Percentiles rank a stretch among this genome's conserved stretches.
phyloP scores from a whole-genome alignment of 2,329 filamentous ascomycete genomes.

The Nemania bipapillata region DNA sequence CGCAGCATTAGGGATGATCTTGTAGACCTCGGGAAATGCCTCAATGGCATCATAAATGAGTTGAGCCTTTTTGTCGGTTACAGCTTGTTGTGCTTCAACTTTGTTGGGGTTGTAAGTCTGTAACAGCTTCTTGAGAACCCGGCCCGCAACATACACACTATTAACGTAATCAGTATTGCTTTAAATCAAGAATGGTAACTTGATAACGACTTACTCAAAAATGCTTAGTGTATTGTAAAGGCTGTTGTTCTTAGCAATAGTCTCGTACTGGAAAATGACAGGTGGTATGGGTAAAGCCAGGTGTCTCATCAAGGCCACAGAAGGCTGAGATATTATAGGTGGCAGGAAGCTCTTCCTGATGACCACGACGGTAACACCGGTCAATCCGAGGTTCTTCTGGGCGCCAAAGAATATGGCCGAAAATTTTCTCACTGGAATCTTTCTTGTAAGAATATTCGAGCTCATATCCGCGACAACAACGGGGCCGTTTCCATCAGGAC shows the following conservation, averaged over 20 bases:
- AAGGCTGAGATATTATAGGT: constrained; percentile 71
- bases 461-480: constrained; percentile 93
- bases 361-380: constrained; percentile 87
- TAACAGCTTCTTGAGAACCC: constrained; percentile 82
- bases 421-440: constrained; percentile 81
- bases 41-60: constrained; percentile 83
- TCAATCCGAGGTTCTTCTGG: constrained; percentile 90
- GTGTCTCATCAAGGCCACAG: constrained; percentile 74
- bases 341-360: constrained; percentile 83
- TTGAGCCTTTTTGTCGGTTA: constrained; percentile 78
- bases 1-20: constrained; percentile 77
- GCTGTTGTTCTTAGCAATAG: constrained; percentile 89
- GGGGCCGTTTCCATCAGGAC: constrained; percentile 70
- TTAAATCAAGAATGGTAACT: background rate
- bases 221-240: constrained; percentile 96
- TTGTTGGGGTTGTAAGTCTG: constrained; percentile 71
- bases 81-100: constrained; percentile 78
- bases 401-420: constrained; percentile 90
- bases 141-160: constrained; percentile 87
- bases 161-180: background rate
- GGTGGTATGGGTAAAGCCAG: constrained; percentile 82
- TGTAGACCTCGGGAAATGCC: constrained; percentile 76
- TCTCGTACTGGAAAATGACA: constrained; percentile 83
- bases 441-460: constrained; percentile 88
- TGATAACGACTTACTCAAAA: constrained; percentile 73